Conservation (phyloP, 768 basidiomycete genomes). For the Lactarius hatsudake region DNA sequence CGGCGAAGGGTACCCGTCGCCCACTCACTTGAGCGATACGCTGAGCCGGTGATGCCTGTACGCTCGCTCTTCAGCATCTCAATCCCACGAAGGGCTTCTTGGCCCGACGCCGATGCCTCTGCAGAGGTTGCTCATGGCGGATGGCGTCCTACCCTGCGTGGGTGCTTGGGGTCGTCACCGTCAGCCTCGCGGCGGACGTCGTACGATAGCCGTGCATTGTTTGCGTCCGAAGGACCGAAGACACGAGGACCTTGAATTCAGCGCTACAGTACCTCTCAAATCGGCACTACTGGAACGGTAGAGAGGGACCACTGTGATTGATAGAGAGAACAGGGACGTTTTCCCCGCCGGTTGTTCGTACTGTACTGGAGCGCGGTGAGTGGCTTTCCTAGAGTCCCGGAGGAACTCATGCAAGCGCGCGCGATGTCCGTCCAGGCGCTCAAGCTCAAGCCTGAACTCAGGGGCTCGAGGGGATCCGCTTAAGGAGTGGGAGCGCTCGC, state of each 20-base stretch:
- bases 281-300: not conserved
- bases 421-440: not conserved
- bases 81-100: not conserved
- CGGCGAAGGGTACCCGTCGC: not conserved
- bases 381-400: not conserved
- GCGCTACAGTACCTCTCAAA: not conserved
- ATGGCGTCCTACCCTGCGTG: too few relatives aligned
- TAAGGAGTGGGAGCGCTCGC: not conserved
- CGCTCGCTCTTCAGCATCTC: not conserved
- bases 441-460: not conserved
- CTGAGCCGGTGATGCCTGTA: not conserved
- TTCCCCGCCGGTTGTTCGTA: not conserved
- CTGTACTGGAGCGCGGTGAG: not conserved
- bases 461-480: not conserved
- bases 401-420: not conserved
- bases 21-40: not conserved
- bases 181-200: not conserved
- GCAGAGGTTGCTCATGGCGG: not conserved
- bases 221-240: too few relatives aligned
- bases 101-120: not conserved
- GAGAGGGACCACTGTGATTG: too few relatives aligned
- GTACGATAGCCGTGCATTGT: not conserved
- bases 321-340: slow-evolving; percentile 76
- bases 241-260: not conserved
- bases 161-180: not conserved